phyloP scores from a whole-genome alignment of 208 protist genomes.

The Leishmania aethiopica region DNA sequence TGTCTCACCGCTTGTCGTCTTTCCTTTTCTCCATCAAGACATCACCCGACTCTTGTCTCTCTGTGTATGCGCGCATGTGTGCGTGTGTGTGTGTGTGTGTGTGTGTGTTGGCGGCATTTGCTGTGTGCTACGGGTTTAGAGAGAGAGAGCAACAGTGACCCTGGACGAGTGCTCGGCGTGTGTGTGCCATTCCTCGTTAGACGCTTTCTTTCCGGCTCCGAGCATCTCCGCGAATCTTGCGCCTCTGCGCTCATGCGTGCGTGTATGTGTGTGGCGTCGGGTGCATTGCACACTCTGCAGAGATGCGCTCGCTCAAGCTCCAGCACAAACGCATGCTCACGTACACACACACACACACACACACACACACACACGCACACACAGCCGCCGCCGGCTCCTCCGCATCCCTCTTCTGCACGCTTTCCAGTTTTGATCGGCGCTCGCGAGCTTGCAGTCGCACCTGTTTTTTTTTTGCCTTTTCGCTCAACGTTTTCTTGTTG shows the following conservation, averaged over 20 bases:
- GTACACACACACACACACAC: neutral
- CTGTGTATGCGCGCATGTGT: neutral
- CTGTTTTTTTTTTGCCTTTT: slow-evolving; percentile 5
- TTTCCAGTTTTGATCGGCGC: slow-evolving; percentile 1
- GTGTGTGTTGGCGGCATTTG: neutral
- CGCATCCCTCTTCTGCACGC: slow-evolving; percentile 2
- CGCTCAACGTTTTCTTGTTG: neutral
- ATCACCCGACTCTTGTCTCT: neutral
- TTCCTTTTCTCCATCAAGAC: slow-evolving; percentile 1
- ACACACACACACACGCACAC: neutral
- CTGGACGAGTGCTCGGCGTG: neutral
- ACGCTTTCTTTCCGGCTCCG: neutral
- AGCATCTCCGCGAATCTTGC: neutral
- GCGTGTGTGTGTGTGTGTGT: neutral
- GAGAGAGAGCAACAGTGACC: neutral
- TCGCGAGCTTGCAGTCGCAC: neutral
- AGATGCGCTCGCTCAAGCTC: neutral
- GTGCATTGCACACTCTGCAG: neutral
- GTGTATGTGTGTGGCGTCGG: neutral
- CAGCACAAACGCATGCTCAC: neutral
- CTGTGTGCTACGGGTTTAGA: neutral
- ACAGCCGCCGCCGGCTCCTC: neutral
- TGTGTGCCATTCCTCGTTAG: neutral
- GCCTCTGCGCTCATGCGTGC: neutral
- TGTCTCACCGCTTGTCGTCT: slow-evolving; percentile 3